A percentile compares a stretch with the other conserved stretches of the same genome.
Conservation (phyloP, 116 monocot species). For the Trichopus zeylanicus region DNA sequence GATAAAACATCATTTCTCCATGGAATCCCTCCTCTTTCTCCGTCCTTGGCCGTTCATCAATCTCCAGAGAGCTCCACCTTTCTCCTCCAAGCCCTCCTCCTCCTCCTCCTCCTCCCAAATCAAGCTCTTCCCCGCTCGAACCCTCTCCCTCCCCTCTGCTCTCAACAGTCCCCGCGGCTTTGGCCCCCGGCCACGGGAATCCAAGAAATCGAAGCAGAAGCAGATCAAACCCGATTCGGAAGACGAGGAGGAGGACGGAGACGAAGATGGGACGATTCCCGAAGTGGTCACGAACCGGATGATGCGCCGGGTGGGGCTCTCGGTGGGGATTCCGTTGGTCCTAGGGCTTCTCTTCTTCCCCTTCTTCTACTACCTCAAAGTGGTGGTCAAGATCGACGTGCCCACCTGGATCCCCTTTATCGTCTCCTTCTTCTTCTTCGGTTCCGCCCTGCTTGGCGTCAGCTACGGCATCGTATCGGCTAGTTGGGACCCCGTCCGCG, state of each 20-base stretch:
- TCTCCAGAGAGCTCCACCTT: background rate
- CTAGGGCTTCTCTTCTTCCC: constrained; percentile 82
- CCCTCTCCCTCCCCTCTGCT: constrained; percentile 7
- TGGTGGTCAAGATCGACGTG: constrained; percentile 62
- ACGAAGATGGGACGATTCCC: constrained; percentile 39
- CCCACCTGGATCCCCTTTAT: constrained; percentile 83
- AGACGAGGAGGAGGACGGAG: constrained; percentile 16
- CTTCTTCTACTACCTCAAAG: constrained; percentile 91
- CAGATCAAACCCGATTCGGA: background rate
- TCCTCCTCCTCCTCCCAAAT: background rate
- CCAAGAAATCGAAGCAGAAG: constrained; percentile 14
- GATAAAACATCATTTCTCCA: background rate
- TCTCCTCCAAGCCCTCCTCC: background rate
- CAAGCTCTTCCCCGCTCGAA: background rate
- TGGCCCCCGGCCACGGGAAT: constrained; percentile 18
- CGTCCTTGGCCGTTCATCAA: background rate
- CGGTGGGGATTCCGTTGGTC: constrained; percentile 62
- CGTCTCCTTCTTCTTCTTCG: constrained; percentile 94
- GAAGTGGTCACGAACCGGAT: constrained; percentile 75
- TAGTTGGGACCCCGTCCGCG: constrained; percentile 88
- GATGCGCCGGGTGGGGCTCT: constrained; percentile 74
- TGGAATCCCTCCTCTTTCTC: constrained; percentile 4
- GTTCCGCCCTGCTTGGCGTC: constrained; percentile 71
- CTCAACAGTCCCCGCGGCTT: constrained; percentile 35
- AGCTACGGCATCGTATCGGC: constrained; percentile 93